Conservation (phyloP, 306 rosid species). For the Calophaca sinica region DNA sequence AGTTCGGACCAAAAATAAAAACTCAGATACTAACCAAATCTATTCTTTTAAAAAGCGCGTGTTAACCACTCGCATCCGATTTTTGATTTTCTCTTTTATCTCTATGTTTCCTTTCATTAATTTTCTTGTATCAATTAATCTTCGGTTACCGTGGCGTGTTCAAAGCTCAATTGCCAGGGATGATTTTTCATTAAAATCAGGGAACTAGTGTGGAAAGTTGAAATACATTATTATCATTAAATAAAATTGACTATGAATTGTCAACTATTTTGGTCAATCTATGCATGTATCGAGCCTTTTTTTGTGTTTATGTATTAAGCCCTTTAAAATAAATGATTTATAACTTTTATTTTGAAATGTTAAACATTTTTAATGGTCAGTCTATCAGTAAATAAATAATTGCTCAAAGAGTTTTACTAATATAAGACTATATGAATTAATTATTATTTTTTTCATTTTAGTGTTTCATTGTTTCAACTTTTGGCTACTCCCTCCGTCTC, state of each 20-base stretch:
- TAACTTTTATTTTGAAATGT: no score
- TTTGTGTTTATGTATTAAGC: no score
- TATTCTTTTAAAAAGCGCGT: no score
- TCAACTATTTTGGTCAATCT: neutral
- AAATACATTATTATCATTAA: conserved; percentile 7
- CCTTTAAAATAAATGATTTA: no score
- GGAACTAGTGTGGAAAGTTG: neutral
- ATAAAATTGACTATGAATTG: neutral
- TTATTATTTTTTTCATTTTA: neutral
- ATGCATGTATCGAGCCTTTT: neutral
- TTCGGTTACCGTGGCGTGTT: neutral
- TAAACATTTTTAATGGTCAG: no score
- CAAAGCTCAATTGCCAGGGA: conserved; percentile 6
- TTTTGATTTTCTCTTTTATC: neutral
- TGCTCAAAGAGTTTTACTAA: no score
- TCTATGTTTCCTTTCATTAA: neutral
- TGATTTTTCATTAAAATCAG: conserved; percentile 29
- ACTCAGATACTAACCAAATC: no score
- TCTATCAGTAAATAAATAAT: no score
- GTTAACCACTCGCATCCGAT: no score
- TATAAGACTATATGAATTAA: no score
- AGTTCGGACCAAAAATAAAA: no score
- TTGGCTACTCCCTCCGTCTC: no score
- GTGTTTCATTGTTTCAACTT: neutral
- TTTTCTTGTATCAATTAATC: neutral